Percentiles rank a stretch among this genome's conserved stretches.
Evolutionary conservation across 2,329 filamentous ascomycete species (phyloP).

Genomic region (Aspergillus unguis): DNA sequence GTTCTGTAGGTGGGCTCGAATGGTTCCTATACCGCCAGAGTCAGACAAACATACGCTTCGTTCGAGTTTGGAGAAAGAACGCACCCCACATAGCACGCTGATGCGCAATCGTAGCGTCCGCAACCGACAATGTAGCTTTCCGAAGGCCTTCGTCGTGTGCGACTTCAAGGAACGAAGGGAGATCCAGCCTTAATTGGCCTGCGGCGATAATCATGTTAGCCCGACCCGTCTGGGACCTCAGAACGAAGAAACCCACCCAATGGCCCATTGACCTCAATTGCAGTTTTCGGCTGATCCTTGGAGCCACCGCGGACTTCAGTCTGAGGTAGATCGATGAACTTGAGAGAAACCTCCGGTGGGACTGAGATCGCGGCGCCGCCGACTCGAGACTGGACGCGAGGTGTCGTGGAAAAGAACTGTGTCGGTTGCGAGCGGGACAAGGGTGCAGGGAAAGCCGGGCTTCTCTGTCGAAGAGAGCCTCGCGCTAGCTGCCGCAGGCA

Average conservation of each 20-base stretch:
- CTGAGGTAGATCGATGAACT: slow-evolving; percentile 61
- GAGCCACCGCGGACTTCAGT: slow-evolving; percentile 59
- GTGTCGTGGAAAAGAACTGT: slow-evolving; percentile 69
- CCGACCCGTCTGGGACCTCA: neutral
- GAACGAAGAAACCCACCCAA: slow-evolving; percentile 54
- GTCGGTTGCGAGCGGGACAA: slow-evolving; percentile 50
- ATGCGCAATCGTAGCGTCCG: slow-evolving; percentile 64
- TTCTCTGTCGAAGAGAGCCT: slow-evolving; percentile 47
- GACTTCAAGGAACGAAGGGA: slow-evolving; percentile 76
- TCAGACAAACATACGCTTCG: slow-evolving; percentile 17
- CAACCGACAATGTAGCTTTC: slow-evolving; percentile 66
- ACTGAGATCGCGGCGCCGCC: slow-evolving; percentile 76
- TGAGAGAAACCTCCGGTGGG: slow-evolving; percentile 77
- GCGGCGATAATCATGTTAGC: slow-evolving; percentile 14
- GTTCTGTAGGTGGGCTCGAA: slow-evolving; percentile 83
- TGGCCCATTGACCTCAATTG: slow-evolving; percentile 74
- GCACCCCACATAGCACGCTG: slow-evolving; percentile 97
- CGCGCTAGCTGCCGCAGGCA: slow-evolving; percentile 56
- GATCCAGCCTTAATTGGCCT: slow-evolving; percentile 71
- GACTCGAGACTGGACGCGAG: slow-evolving; percentile 71
- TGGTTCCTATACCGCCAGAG: slow-evolving; percentile 62
- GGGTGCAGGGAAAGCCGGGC: slow-evolving; percentile 69
- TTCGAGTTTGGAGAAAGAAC: slow-evolving; percentile 23
- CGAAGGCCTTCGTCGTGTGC: slow-evolving; percentile 61
- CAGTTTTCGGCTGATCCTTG: slow-evolving; percentile 59